Base-by-base conservation (phyloP, 2,329 filamentous ascomycete species). In the Diaporthe capsici region DNA sequence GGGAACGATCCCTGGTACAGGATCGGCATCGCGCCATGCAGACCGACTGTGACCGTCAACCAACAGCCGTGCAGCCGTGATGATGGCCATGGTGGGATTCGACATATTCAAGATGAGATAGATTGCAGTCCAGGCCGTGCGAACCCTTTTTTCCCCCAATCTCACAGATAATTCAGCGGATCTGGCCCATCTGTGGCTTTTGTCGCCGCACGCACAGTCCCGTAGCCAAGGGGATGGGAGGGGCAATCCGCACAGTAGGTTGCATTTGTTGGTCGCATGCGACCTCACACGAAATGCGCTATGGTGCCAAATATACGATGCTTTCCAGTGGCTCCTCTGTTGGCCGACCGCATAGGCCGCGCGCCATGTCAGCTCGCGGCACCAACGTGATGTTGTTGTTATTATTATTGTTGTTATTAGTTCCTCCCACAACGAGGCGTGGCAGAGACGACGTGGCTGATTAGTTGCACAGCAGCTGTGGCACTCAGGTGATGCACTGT, bases 11-110 rank as follows among this genome's bases (percentile, higher is more conserved):
- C 61, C 61, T 34, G 61, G 31, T 25, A 31, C 49, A 39, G 17
- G 65, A 70, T 70, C 65, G 65, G 42, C 65, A 55, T 28, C 12
- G 65, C 47, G n/a, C 65, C 22, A 70, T 70, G 65, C 65, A 70
- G 65, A 42, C 47, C 49, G 10, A 39, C 47, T 7, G 65, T 28
- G 13, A 55, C 49, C 15, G 13, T 25, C 47, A 53, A 31, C 13
- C 47, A 70, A 39, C 47, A 53, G 49, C 61, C 42, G 61, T 49
- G 61, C 61, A 49, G 42, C 28, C 42, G 31, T 55, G 65, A 20
- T 55, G 65, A 42, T 22, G 34, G 31, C 34, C 22, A 31, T 8
- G 31, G 44, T 51, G 15, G 34, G 63, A 51, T 53, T 53, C 7
- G 12, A 51, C 22, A 8, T 44, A 12, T 34, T 51, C 44, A 28